Evolutionary conservation across 2,329 filamentous ascomycete species (phyloP), one percentile per base, ranked within the genome.

Genomic region (Ascosphaera acerosa): DNA sequence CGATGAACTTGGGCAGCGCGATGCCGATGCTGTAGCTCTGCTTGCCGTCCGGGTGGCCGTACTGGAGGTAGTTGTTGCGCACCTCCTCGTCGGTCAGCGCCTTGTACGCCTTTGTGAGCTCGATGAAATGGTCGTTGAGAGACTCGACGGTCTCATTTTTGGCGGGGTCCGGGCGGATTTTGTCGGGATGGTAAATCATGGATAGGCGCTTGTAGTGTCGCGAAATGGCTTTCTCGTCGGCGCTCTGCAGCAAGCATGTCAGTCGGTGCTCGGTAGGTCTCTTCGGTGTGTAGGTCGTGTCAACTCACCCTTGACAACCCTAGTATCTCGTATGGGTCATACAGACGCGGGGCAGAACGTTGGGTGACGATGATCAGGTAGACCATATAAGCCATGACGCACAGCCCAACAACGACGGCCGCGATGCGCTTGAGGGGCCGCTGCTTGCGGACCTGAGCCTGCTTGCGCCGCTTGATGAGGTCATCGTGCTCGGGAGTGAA

Each of bases 21-120:
- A 97, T 97, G 39, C 87, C 84, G 46, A 97, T 94, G 55, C 81
- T 92, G 54, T 82, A 87, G 50, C 81, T 84, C 57, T 97, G 87
- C 63, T 92, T 94, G 48, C 87, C 87, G 49, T 97, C 87, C 4
- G 87, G 87, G 51, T 97, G 81, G 34, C 87, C 87, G 45, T 76
- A 97, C 51, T 90, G 76, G 32, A 91, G 71, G 53, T 77, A 97
- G 59, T 97, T 97, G 56, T 90, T 90, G 46, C 87, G 76, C 37
- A 94, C 66, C 26, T 94, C 87, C 55, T 97, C 89, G 47, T 97
- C 87, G 3, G 89, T 97, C 30, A 97, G 66, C 3, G 87, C 76
- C 55, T 97, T 91, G 64, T 92, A 97, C 4, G 87, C 87, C 59
- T 97, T 97, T 42, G 80, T 87, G 44, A 94, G 67, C 47, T 94